phyloP scores from a whole-genome alignment of 306 rosid genomes.

The Elaeagnus macrophylla region DNA sequence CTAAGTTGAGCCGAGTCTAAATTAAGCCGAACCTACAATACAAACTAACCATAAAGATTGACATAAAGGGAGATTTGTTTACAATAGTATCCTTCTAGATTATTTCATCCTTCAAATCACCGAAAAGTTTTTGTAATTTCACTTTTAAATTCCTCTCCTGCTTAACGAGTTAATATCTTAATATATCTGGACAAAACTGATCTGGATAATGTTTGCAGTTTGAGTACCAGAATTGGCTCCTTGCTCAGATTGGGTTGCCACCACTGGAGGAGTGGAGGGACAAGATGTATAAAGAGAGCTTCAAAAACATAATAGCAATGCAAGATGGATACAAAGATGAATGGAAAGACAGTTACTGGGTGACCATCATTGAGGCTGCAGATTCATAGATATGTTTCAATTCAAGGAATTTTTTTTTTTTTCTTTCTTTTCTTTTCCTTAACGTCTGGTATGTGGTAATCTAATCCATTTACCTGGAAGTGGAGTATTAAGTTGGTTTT shows the following conservation, averaged over 20 bases:
- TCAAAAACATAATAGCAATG: neutral
- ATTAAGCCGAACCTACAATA: too few species aligned
- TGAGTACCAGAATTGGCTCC: slow-evolving; percentile 3
- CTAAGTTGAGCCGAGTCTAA: too few species aligned
- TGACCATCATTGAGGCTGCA: neutral
- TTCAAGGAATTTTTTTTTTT: too few species aligned
- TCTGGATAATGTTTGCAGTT: neutral
- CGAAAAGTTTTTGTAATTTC: too few species aligned
- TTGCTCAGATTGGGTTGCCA: slow-evolving; percentile 4
- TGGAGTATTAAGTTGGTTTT: too few species aligned
- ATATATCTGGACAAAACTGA: neutral
- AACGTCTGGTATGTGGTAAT: neutral
- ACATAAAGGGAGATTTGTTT: too few species aligned
- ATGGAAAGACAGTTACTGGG: slow-evolving; percentile 2
- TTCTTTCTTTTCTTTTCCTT: too few species aligned
- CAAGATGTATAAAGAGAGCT: neutral
- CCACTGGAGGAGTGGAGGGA: slow-evolving; percentile 3
- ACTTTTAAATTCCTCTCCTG: neutral
- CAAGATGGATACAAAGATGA: slow-evolving; percentile 5
- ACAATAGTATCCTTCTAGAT: too few species aligned
- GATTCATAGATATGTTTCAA: neutral
- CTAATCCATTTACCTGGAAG: neutral
- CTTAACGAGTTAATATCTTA: too few species aligned
- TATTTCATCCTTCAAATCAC: too few species aligned
- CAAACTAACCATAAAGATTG: too few species aligned